A percentile compares a stretch with the other conserved stretches of the same genome.
These are phyloP conservation scores for Lachnellula cervina DNA, from an alignment of 2,329 filamentous ascomycete species.

Conservation along the genomic window DNA sequence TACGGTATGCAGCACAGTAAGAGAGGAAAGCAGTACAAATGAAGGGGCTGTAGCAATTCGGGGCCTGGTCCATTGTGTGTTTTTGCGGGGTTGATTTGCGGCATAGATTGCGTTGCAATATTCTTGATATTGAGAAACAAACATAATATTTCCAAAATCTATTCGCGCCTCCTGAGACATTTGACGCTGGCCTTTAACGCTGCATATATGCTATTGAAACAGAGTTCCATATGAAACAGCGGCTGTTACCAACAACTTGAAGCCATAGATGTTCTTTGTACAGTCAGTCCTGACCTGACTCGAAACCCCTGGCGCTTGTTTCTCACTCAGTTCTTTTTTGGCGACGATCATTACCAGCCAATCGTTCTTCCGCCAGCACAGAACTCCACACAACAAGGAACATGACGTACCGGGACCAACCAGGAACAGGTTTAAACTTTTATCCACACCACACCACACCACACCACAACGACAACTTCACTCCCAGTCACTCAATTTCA, in stretches of 20 bases:
- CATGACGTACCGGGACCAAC: neutral
- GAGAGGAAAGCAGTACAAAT: neutral
- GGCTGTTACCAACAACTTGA: neutral
- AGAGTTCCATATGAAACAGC: neutral
- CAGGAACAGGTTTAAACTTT: neutral
- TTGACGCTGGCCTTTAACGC: neutral
- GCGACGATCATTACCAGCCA: neutral
- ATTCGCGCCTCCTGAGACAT: neutral
- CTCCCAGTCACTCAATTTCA: neutral
- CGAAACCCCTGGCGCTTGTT: neutral
- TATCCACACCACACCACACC: no score
- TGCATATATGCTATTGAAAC: neutral
- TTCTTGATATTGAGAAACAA: neutral
- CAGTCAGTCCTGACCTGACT: neutral
- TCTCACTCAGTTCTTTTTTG: neutral
- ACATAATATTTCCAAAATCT: neutral
- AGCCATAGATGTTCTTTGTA: neutral
- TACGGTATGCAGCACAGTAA: no score
- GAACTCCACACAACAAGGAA: neutral
- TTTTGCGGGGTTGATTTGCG: conserved; percentile 4
- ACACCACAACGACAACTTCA: neutral
- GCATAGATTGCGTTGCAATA: conserved; percentile 21
- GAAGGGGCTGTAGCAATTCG: neutral
- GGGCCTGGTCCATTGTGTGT: neutral
- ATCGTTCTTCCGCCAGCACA: neutral